Conservation (phyloP, 768 basidiomycete species). For the Gelatoporia subvermispora region DNA sequence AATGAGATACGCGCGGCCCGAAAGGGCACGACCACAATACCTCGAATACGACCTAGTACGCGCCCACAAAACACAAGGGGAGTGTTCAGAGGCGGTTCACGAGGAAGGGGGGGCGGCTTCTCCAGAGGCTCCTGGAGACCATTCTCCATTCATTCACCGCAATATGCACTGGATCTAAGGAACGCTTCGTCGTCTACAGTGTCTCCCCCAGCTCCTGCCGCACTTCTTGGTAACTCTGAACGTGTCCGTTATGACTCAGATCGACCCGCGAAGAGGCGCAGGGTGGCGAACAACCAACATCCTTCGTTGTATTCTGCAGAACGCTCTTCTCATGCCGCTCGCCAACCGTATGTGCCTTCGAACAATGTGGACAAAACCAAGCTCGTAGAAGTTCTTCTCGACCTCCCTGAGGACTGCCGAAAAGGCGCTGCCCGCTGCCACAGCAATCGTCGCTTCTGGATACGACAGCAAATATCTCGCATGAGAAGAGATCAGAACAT, state of each 20-base stretch:
- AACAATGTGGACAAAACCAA: too few relatives aligned
- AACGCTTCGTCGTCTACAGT: background rate
- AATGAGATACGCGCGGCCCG: conserved; percentile 33
- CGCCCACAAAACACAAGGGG: background rate
- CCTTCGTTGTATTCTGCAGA: too few relatives aligned
- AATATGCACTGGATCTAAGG: background rate
- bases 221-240: too few relatives aligned
- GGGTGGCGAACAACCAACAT: too few relatives aligned
- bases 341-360: too few relatives aligned
- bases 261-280: too few relatives aligned
- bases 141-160: too few relatives aligned
- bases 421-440: conserved; percentile 4
- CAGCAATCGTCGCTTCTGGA: background rate
- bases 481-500: background rate
- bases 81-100: background rate
- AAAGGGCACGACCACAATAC: conserved; percentile 27
- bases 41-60: conserved; percentile 23
- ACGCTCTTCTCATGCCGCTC: too few relatives aligned
- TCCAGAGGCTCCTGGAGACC: background rate
- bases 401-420: conserved; percentile 10
- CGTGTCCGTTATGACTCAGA: too few relatives aligned
- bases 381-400: background rate
- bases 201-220: background rate
- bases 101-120: background rate
- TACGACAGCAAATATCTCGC: too few relatives aligned